These are phyloP conservation scores for Harringtonia aguacate DNA, from an alignment of 2,329 filamentous ascomycete genomes.

Conservation along the genomic window DNA sequence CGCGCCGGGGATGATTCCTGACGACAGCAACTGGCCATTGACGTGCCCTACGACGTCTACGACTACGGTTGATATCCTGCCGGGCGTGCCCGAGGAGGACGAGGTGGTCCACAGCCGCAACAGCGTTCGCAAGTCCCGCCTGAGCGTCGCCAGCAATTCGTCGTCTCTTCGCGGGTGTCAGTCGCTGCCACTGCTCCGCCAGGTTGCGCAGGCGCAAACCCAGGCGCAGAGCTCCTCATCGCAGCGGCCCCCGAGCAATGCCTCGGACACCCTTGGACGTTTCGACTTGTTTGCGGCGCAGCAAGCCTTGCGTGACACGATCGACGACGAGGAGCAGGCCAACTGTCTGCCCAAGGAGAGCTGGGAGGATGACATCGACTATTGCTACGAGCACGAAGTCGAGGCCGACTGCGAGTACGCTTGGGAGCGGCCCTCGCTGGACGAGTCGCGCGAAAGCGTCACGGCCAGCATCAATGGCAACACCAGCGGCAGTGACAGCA, in stretches of 20 bases:
- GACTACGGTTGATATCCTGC: slow-evolving; percentile 31
- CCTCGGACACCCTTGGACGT: slow-evolving; percentile 40
- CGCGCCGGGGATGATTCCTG: slow-evolving; percentile 18
- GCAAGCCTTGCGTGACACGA: slow-evolving; percentile 18
- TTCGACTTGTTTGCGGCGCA: slow-evolving; percentile 29
- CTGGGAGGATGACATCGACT: slow-evolving; percentile 63
- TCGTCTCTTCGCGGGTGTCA: slow-evolving; percentile 44
- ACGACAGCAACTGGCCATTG: slow-evolving; percentile 34
- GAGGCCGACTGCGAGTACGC: slow-evolving; percentile 58
- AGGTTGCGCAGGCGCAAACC: slow-evolving; percentile 25
- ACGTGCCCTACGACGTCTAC: slow-evolving; percentile 18
- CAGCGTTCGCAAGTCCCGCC: slow-evolving; percentile 22
- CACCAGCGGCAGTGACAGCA: neutral
- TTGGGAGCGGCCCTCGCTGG: slow-evolving; percentile 49
- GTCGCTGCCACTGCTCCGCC: slow-evolving; percentile 44
- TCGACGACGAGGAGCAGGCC: slow-evolving; percentile 14
- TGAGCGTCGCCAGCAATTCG: slow-evolving; percentile 34
- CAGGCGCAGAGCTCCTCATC: slow-evolving; percentile 17
- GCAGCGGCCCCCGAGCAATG: slow-evolving; percentile 28
- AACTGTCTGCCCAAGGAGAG: slow-evolving; percentile 30
- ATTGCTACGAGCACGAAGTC: slow-evolving; percentile 58
- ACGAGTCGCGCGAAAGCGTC: slow-evolving; percentile 25
- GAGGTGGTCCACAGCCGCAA: slow-evolving; percentile 31
- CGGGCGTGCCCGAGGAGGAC: slow-evolving; percentile 54
- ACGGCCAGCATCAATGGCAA: slow-evolving; percentile 13